Conservation (phyloP, 176 grass and related monocot species). For the sorghum (Sorghum bicolor) region DNA sequence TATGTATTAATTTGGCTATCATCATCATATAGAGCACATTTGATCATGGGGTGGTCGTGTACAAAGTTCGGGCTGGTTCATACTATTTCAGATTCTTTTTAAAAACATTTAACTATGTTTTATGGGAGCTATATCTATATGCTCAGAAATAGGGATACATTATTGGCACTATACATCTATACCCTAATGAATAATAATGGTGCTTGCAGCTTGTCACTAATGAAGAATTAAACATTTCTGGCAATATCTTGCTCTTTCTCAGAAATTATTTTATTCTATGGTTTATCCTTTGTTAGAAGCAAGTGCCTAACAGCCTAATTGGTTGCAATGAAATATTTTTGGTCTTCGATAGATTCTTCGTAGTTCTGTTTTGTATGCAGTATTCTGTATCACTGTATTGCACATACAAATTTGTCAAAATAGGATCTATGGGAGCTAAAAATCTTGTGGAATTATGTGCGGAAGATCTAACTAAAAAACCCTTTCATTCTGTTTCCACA, state of each 20-base stretch:
- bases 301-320: neutral
- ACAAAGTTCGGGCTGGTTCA: neutral
- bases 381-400: neutral
- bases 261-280: neutral
- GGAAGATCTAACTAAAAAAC: neutral
- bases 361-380: neutral
- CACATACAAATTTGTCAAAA: conserved; percentile 11
- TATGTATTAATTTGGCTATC: neutral
- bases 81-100: neutral
- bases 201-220: conserved; percentile 2
- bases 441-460: neutral
- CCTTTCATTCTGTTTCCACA: conserved; percentile 36
- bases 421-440: neutral
- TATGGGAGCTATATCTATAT: neutral
- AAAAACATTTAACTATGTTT: neutral
- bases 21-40: conserved; percentile 1
- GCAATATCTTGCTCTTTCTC: neutral
- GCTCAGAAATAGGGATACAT: neutral
- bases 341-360: neutral
- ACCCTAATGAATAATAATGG: neutral
- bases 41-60: neutral
- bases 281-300: neutral
- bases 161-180: neutral
- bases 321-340: neutral
- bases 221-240: neutral